Evolutionary conservation across 2,329 filamentous ascomycete species (phyloP), one percentile per base, ranked within the genome.

Genomic region (Aureobasidium zeae): DNA sequence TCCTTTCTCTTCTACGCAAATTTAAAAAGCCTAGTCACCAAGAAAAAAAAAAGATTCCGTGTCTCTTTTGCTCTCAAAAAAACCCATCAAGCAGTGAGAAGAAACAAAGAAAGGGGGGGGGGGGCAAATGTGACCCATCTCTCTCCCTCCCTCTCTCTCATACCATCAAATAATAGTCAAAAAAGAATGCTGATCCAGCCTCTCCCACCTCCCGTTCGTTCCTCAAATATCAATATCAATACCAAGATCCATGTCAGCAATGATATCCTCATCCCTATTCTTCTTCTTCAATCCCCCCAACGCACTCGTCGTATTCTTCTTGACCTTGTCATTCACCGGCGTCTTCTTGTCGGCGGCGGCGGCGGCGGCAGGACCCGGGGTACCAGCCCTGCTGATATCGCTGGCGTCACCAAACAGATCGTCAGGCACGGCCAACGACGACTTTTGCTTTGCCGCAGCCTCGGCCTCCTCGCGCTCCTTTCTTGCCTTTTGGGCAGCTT

Each of bases 251-350:
- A 96, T 69, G 25, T 35, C 31, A 1, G 83, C 87, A 62, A 96
- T 89, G 45, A 95, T 83, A 57, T 96, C 91, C 58, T 96, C 91
- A 49, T 94, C 88, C 70, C 83, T 82, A 46, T 87, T 75, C 21
- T 82, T 80, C 64, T 84, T 74, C 53, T 72, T 80, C 60, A 52
- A 20, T 55, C 55, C 47, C 63, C 62, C 44, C 61, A 63, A 61
- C 10, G 38, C 32, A 1, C 20, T 34, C 30, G 33, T 43, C 10
- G 38, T 42, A 1, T 20, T 34, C 30, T 43, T 43, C 55, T 74
- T 77, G 63, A 74, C 77, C 52, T 78, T 72, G 49, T 57, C 56
- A 35, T 49, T 52, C 35, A 38, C n/a, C 7, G 43, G 33, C 11
- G 34, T 38, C 5, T 31, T 33, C 5, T 31, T 33, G 13, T 28